Percentiles rank a stretch among this genome's conserved stretches.
These are phyloP conservation scores for Cordia subcordata DNA, from an alignment of 257 asterid genomes.

Conservation along the genomic window DNA sequence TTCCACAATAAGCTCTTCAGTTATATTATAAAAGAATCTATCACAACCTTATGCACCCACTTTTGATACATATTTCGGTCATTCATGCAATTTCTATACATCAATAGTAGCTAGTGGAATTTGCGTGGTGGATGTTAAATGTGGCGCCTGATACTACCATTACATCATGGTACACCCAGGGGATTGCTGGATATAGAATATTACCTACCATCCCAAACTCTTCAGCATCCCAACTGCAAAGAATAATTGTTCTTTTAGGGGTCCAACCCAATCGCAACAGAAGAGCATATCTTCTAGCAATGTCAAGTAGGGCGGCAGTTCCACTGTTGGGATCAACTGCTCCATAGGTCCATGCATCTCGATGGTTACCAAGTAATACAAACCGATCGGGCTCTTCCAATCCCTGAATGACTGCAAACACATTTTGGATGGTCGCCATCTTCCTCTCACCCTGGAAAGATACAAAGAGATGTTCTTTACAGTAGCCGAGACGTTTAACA, in stretches of 20 bases:
- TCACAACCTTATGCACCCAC: no score
- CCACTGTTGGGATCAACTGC: conserved; percentile 99
- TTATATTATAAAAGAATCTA: no score
- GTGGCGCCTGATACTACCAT: no score
- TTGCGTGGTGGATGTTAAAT: no score
- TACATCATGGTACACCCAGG: conserved; percentile 1
- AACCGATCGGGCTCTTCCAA: conserved; percentile 76
- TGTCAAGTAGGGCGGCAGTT: conserved; percentile 87
- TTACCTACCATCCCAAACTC: conserved; percentile 99
- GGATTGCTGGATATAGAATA: conserved; percentile 26
- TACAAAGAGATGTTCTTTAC: no score
- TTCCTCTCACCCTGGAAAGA: conserved; percentile 64
- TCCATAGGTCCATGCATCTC: conserved; percentile 99
- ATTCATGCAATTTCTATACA: no score
- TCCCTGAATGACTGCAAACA: conserved; percentile 71
- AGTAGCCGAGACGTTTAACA: no score
- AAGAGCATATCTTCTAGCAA: conserved; percentile 74
- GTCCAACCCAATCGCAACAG: conserved; percentile 76
- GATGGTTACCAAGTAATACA: conserved; percentile 82
- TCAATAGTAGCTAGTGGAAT: no score
- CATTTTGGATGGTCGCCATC: conserved; percentile 61
- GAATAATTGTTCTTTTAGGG: conserved; percentile 79
- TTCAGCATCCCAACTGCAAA: conserved; percentile 98
- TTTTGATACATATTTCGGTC: no score
- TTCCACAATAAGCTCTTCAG: no score